Evolutionary conservation across 1,284 basidiomycete genomes (phyloP), one percentile per base, ranked within the genome.

Genomic region (Hymenochaete sp.): DNA sequence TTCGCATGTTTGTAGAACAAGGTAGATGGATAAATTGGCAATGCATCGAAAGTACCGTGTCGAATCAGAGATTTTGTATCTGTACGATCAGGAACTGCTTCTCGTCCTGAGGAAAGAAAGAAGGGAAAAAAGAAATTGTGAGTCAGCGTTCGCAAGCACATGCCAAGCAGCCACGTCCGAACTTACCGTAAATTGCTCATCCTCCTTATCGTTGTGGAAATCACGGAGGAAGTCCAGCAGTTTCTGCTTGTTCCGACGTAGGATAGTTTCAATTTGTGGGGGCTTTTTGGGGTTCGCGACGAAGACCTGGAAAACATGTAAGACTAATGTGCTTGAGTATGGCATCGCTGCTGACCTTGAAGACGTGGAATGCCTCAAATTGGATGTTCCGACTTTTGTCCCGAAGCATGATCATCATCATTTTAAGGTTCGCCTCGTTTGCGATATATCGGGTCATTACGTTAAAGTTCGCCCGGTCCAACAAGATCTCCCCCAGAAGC

Each of bases 251-350:
- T 99, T 99, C 53, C 95, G 68, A 48, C 87, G 71, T 10, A 99
- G 71, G 51, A 99, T 99, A 25, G 67, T 69, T 58, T 95, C 93
- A 51, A 99, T 97, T 58, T 93, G 87, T 24, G 88, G 79, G 7
- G 95, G 93, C 63, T 99, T 99, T 77, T 97, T 96, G 18, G 95
- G 95, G 61, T 99, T 99, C 32, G 96, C 95, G 28, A 98, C 95
- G 58, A 99, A 99, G 4, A 97, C 89, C 90, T 92, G 50, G 14
- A 10, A 29, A 11, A 16, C 16, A 18, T 16, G 13, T 38, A 24
- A 33, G 11, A 13, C n/a, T 19, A 25, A 4, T n/a, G 19, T 27
- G 13, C 2, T 10, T 11, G 14, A 25, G 21, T 6, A 13, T 16
- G 13, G 14, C 29, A 24, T 19, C 16, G 44, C 9, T 46, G 57